Conservation (phyloP, 352 stramenopile genomes). For the Thalassiosira allenii region DNA sequence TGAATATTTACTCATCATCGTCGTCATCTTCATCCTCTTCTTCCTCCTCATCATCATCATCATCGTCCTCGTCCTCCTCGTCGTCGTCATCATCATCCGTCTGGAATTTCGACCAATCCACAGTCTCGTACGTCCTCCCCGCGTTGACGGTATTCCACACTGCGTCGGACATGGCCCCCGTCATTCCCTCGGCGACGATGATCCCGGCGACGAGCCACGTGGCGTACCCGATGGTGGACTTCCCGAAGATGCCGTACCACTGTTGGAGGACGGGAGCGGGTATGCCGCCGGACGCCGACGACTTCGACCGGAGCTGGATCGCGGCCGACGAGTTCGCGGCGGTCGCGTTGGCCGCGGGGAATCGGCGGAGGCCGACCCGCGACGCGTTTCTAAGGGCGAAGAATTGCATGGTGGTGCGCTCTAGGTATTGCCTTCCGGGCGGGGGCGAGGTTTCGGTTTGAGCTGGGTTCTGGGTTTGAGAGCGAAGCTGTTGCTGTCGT, state of each 20-base stretch:
- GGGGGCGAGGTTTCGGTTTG: too few relatives aligned
- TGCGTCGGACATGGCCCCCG: conserved; percentile 61
- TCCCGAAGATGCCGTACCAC: conserved; percentile 76
- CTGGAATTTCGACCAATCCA: conserved; percentile 85
- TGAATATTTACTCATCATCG: too few relatives aligned
- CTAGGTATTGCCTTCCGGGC: too few relatives aligned
- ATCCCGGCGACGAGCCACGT: conserved; percentile 79
- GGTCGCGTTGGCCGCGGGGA: conserved; percentile 17
- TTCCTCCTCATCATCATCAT: conserved; percentile 42
- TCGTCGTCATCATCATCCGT: conserved; percentile 80
- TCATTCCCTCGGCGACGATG: conserved; percentile 75
- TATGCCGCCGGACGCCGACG: conserved; percentile 31
- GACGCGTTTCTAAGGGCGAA: conserved; percentile 39
- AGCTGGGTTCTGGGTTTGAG: too few relatives aligned
- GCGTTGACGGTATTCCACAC: conserved; percentile 79
- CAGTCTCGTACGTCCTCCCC: conserved; percentile 80
- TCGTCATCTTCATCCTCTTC: conserved; percentile 54
- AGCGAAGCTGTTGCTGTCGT: too few relatives aligned
- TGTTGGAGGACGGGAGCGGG: conserved; percentile 38
- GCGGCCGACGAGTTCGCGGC: neutral
- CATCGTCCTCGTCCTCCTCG: conserved; percentile 68
- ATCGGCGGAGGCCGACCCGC: conserved; percentile 23
- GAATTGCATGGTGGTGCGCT: too few relatives aligned
- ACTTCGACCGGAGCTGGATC: conserved; percentile 38
- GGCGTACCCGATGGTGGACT: conserved; percentile 77